Percentiles rank a stretch among this genome's conserved stretches.
phyloP scores from a whole-genome alignment of 1,284 basidiomycete genomes.

The Flammula alnicola region DNA sequence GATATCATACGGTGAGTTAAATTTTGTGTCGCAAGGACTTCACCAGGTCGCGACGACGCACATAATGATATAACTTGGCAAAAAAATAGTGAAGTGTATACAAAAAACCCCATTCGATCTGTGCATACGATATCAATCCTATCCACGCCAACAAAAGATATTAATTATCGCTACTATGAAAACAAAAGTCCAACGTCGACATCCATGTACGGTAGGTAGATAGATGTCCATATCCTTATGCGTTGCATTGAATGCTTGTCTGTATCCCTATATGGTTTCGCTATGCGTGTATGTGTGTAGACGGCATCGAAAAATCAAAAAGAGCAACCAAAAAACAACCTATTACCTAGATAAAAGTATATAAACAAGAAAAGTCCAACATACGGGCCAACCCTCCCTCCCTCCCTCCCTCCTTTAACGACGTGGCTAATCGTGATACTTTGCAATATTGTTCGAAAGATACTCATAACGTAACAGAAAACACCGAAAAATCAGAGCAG shows the following conservation, averaged over 20 bases:
- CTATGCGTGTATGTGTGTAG: too few species aligned
- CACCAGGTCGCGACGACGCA: too few species aligned
- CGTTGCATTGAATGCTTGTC: too few species aligned
- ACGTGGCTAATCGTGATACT: slow-evolving; percentile 8
- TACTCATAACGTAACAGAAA: slow-evolving; percentile 1
- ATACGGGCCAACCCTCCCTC: neutral
- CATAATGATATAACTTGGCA: too few species aligned
- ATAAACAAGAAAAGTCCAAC: slow-evolving; percentile 8
- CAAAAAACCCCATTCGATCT: too few species aligned
- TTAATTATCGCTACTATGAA: slow-evolving; percentile 4
- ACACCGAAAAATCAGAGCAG: slow-evolving; percentile 5
- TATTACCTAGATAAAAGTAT: slow-evolving; percentile 2
- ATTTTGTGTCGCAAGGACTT: too few species aligned
- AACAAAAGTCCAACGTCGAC: slow-evolving; percentile 6
- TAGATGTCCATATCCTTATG: slow-evolving; percentile 3
- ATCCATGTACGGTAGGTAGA: slow-evolving; percentile 1
- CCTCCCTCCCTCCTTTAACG: slow-evolving; percentile 1
- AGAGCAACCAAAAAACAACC: slow-evolving; percentile 1
- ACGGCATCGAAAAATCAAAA: neutral
- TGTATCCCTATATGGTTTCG: too few species aligned
- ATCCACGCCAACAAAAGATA: neutral
- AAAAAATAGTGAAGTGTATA: too few species aligned
- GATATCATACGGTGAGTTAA: too few species aligned
- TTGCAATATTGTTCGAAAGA: slow-evolving; percentile 3
- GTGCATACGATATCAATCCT: too few species aligned